A percentile compares a stretch with the other conserved stretches of the same genome.
Evolutionary conservation across 345 rosid genomes (phyloP).

Genomic region (Noccaea bulbosa): DNA sequence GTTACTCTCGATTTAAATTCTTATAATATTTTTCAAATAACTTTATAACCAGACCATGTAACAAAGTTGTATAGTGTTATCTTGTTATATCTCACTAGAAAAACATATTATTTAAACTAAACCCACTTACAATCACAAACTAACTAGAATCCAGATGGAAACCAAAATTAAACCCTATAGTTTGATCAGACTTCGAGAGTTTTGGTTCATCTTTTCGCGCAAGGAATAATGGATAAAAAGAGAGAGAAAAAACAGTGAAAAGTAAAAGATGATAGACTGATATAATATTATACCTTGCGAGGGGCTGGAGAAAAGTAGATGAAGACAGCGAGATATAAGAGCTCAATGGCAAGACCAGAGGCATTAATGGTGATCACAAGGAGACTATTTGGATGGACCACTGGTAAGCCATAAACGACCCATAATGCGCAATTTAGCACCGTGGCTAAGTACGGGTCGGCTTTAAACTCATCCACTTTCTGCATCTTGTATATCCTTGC

Average conservation of each 20-base stretch:
- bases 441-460: constrained; percentile 64
- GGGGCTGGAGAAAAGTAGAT: constrained; percentile 44
- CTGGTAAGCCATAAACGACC: constrained; percentile 61
- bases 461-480: constrained; percentile 57
- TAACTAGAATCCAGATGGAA: constrained; percentile 8
- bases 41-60: not conserved
- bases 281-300: constrained; percentile 41
- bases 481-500: constrained; percentile 47
- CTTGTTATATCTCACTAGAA: not conserved
- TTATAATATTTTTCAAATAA: not conserved
- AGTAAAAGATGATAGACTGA: not conserved
- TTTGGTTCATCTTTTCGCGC: not conserved
- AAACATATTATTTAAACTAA: not conserved
- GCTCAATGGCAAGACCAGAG: constrained; percentile 48
- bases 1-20: not conserved
- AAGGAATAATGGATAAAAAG: not conserved
- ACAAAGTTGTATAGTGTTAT: not conserved
- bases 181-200: not conserved
- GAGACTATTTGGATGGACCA: constrained; percentile 55
- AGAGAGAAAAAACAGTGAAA: not conserved
- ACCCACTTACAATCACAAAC: not conserved
- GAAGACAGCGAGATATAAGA: constrained; percentile 48
- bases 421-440: constrained; percentile 55
- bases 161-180: not conserved
- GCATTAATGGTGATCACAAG: constrained; percentile 57